These are phyloP conservation scores for Aciculoconidium aculeatum DNA, from an alignment of 805 yeast genomes.

Conservation along the genomic window DNA sequence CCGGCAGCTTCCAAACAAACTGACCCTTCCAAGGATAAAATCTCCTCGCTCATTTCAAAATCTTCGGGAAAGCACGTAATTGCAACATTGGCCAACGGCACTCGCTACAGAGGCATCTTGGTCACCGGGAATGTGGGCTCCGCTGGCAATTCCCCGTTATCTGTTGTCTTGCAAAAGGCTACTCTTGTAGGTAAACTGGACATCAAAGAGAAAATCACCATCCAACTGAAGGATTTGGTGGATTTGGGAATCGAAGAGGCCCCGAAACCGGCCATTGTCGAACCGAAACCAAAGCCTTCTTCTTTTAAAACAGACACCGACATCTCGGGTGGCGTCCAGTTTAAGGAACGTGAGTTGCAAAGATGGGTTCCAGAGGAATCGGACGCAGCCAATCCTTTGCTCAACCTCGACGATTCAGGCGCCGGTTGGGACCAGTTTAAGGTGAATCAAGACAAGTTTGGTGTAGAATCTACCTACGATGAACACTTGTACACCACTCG, in stretches of 20 bases:
- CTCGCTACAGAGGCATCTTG: constrained; percentile 53
- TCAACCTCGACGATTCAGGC: constrained; percentile 33
- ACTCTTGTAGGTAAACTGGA: constrained; percentile 30
- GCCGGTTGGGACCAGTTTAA: constrained; percentile 89
- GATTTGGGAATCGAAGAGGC: constrained; percentile 27
- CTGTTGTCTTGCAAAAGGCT: constrained; percentile 53
- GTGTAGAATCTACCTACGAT: constrained; percentile 77
- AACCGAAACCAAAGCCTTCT: constrained; percentile 6
- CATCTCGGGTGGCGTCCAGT: constrained; percentile 48
- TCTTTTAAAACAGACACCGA: constrained; percentile 80
- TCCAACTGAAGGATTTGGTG: constrained; percentile 46
- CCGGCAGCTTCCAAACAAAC: too few relatives aligned
- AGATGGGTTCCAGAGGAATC: constrained; percentile 74
- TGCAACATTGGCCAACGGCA: constrained; percentile 60
- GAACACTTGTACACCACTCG: constrained; percentile 85
- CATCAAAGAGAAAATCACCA: constrained; percentile 39
- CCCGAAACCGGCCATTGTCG: not conserved
- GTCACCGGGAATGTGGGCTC: constrained; percentile 39
- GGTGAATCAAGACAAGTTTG: constrained; percentile 84
- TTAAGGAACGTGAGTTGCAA: constrained; percentile 68
- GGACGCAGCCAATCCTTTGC: constrained; percentile 29
- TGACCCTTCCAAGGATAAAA: too few relatives aligned
- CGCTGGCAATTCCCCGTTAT: constrained; percentile 37
- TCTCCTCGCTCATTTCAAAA: constrained; percentile 51
- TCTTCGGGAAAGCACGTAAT: constrained; percentile 51